Conservation (phyloP, 371 early-diverging fungal species). For the Mucor irregularis region DNA sequence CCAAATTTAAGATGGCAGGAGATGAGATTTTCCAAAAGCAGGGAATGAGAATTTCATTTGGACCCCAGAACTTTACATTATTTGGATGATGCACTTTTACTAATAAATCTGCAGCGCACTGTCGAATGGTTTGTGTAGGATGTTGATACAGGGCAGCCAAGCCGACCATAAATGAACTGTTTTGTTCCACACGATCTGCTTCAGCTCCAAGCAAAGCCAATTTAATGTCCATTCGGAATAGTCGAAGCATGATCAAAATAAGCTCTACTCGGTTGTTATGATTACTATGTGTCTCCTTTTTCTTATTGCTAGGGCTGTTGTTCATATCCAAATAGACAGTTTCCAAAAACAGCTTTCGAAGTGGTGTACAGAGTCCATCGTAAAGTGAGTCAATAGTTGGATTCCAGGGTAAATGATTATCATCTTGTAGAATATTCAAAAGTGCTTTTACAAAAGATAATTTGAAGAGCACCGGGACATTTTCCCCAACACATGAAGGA, state of each 20-base stretch:
- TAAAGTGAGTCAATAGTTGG: conserved; percentile 67
- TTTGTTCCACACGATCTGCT: conserved; percentile 54
- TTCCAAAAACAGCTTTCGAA: conserved; percentile 68
- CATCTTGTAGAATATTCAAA: conserved; percentile 71
- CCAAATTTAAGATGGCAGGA: conserved; percentile 45
- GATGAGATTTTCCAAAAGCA: conserved; percentile 68
- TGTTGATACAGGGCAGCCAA: conserved; percentile 67
- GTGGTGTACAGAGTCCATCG: conserved; percentile 59
- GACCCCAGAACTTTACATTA: conserved; percentile 63
- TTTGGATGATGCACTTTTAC: conserved; percentile 54
- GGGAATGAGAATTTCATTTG: conserved; percentile 32
- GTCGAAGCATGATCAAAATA: conserved; percentile 63
- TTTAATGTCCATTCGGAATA: conserved; percentile 67
- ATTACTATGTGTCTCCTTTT: conserved; percentile 11
- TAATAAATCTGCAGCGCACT: conserved; percentile 68
- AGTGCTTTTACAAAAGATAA: conserved; percentile 76
- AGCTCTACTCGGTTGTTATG: conserved; percentile 59
- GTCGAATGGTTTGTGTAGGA: conserved; percentile 57
- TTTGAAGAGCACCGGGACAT: conserved; percentile 64
- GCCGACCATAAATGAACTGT: conserved; percentile 59
- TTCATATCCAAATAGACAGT: conserved; percentile 38
- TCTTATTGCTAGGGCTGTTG: conserved; percentile 7
- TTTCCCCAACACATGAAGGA: conserved; percentile 65
- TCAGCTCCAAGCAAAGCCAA: conserved; percentile 62
- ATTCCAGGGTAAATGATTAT: conserved; percentile 69